Conservation (phyloP, 306 rosid species). For the Acacia crassicarpa region DNA sequence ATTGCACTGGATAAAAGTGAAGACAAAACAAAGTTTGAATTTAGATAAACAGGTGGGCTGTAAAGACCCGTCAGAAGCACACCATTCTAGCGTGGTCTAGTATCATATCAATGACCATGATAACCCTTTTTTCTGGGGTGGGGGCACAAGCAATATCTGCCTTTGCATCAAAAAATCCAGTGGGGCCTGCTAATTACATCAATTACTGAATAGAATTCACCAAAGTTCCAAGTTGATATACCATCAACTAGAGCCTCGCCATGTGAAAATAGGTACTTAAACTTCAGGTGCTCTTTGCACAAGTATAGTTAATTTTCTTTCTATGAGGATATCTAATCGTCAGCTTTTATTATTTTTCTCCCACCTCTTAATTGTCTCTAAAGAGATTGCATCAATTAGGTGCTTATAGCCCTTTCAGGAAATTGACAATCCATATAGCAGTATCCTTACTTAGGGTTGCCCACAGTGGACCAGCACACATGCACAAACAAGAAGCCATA, state of each 20-base stretch:
- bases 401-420: conserved; percentile 20
- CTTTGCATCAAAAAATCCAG: background rate
- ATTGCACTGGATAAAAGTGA: conserved; percentile 4
- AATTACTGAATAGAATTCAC: background rate
- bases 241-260: background rate
- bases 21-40: background rate
- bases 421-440: conserved; percentile 14
- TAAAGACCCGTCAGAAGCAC: conserved; percentile 1
- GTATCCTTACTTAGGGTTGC: conserved; percentile 9
- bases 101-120: background rate
- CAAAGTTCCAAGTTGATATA: background rate
- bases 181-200: background rate
- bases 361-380: conserved; percentile 13
- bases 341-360: background rate
- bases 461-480: conserved; percentile 12
- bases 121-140: background rate
- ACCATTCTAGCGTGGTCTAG: conserved; percentile 22
- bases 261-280: background rate
- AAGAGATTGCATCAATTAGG: conserved; percentile 14
- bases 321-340: conserved; percentile 4
- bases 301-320: background rate
- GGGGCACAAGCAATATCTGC: background rate
- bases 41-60: conserved; percentile 1
- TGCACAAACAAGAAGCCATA: conserved; percentile 21
- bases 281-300: background rate